Conservation (phyloP, 2,329 filamentous ascomycete species). For the Aspergillus oerlinghausenensis region DNA sequence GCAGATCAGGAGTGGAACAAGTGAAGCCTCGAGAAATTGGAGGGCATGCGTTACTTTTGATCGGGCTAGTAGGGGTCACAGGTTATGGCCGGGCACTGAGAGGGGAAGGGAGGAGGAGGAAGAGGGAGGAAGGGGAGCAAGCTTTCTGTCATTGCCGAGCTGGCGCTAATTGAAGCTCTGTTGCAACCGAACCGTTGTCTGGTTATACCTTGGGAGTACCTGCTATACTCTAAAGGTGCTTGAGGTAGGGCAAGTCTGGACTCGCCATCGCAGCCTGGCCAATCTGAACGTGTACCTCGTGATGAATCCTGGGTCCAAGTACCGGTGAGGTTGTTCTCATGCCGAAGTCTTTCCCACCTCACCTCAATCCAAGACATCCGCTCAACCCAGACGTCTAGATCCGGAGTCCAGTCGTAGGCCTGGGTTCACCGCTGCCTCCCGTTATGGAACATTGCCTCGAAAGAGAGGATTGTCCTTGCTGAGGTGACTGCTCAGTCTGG, state of each 20-base stretch:
- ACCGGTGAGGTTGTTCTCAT: constrained; percentile 16
- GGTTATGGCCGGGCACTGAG: neutral
- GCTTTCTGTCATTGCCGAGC: neutral
- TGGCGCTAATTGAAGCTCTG: constrained; percentile 5
- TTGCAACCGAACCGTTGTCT: constrained; percentile 9
- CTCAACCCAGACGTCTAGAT: constrained; percentile 15
- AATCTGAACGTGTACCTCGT: constrained; percentile 17
- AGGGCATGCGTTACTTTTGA: constrained; percentile 6
- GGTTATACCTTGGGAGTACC: constrained; percentile 8
- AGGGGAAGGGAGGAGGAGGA: neutral
- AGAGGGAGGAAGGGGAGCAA: neutral
- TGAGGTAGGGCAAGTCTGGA: constrained; percentile 17
- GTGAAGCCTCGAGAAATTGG: constrained; percentile 27
- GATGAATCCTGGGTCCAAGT: constrained; percentile 16
- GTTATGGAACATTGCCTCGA: constrained; percentile 14
- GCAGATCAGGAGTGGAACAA: constrained; percentile 28
- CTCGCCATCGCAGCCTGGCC: constrained; percentile 11
- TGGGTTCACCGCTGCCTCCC: constrained; percentile 19
- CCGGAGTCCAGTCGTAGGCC: constrained; percentile 8
- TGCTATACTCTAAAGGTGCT: constrained; percentile 12
- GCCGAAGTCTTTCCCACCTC: constrained; percentile 6
- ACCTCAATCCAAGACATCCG: constrained; percentile 20
- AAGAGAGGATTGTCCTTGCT: constrained; percentile 5
- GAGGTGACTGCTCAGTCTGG: constrained; percentile 4
- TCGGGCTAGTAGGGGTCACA: neutral